Evolutionary conservation across 768 basidiomycete genomes (phyloP), one percentile per base, ranked within the genome.

Genomic region (Mrakia frigida): DNA sequence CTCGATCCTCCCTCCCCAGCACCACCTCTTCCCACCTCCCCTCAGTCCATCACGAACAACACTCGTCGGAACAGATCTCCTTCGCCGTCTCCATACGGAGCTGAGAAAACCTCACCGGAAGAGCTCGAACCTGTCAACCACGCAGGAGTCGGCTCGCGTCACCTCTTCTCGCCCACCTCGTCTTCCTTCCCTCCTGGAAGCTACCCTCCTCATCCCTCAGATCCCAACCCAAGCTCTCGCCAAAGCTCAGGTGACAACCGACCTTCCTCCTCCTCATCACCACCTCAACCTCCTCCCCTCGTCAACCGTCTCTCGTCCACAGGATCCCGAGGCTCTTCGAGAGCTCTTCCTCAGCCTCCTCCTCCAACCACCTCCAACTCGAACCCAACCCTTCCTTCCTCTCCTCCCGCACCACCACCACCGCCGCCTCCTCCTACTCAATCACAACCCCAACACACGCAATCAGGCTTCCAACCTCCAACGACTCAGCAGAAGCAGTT

Each of bases 91-190:
- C 65, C 63, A 18, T 18, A 23, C 33, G 28, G 25, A n/a, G 53
- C 6, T 3, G 14, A 59, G 25, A 23, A 37, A 18, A 37, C 6
- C 6, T 11, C 35, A 16, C 46, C 50, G 3, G 50, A 37, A 39
- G 72, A 63, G 21, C 23, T 39, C 18, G 53, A 60, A 6, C 61
- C 35, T 9, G 53, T 70, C 46, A 77, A 77, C 50, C 70, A 46
- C 14, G 76, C 76, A 16, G 76, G 76, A 23, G 41, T 77, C 53
- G 76, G 76, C 31, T 77, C 76, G 33, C 70, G 76, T 23, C 76
- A 77, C 33, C 63, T 61, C 9, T 77, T 77, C 76, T 61, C 69
- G n/a, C 69, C 76, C 0, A 37, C 37, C 25, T 67, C 52, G 50
- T 21, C 46, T 25, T 33, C 53, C 53, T 53, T 59, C 31, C 52